phyloP scores from a whole-genome alignment of 495 filamentous ascomycete species.

The Daldinia childiae region DNA sequence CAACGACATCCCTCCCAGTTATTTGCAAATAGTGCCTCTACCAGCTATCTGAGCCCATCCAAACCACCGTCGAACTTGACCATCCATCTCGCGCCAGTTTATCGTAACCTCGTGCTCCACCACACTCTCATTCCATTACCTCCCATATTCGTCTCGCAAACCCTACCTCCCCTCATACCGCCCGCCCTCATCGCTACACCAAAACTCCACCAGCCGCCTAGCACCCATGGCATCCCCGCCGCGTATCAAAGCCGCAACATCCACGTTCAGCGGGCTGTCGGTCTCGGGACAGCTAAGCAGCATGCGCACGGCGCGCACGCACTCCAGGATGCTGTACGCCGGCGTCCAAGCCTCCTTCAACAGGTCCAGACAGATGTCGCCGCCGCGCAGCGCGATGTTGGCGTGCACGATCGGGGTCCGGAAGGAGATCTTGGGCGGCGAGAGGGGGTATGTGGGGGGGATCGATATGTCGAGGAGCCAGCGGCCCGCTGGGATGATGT shows the following conservation, averaged over 20 bases:
- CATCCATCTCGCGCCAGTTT: background rate
- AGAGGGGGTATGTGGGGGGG: conserved; percentile 79
- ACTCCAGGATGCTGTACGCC: conserved; percentile 79
- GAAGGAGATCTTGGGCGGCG: conserved; percentile 81
- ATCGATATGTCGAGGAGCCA: conserved; percentile 84
- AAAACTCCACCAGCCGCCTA: conserved; percentile 83
- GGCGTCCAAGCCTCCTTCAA: conserved; percentile 85
- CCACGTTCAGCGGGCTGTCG: conserved; percentile 89
- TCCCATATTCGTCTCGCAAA: too few species aligned
- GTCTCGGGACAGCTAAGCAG: conserved; percentile 78
- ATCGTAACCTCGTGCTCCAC: too few species aligned
- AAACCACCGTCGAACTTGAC: background rate
- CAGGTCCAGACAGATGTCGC: conserved; percentile 93
- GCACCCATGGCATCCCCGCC: conserved; percentile 79
- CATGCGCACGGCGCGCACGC: conserved; percentile 79
- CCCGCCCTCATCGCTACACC: conserved; percentile 65
- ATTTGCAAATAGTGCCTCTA: background rate
- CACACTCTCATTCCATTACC: background rate
- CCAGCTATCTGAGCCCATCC: background rate
- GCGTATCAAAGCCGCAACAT: conserved; percentile 81
- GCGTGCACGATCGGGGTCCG: conserved; percentile 84
- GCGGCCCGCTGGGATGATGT: conserved; percentile 67
- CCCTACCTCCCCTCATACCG: conserved; percentile 56
- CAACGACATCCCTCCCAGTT: background rate
- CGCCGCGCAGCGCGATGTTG: conserved; percentile 81